These are phyloP conservation scores for Noccaea caerulescens DNA, from an alignment of 345 rosid species.

Conservation along the genomic window DNA sequence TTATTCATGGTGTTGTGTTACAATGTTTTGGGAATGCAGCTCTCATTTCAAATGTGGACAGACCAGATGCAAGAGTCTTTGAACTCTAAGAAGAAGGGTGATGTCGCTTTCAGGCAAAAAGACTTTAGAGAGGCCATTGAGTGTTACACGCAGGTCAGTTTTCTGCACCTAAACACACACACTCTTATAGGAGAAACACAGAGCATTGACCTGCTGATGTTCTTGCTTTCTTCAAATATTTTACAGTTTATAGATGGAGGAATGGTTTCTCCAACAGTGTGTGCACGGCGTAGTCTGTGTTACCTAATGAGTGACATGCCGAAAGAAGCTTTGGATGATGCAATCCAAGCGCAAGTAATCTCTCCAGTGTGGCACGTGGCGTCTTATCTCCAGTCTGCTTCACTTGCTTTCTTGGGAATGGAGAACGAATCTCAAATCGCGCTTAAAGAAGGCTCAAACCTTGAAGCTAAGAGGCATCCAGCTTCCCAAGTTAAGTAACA, in stretches of 20 bases:
- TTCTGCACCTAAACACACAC: conserved; percentile 5
- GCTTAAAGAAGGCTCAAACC: conserved; percentile 73
- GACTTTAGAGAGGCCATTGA: conserved; percentile 75
- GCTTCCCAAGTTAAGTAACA: conserved; percentile 33
- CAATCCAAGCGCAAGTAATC: conserved; percentile 76
- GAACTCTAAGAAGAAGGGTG: conserved; percentile 89
- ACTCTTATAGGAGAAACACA: not conserved
- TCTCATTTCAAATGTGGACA: conserved; percentile 93
- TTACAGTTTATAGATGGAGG: conserved; percentile 83
- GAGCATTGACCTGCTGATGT: conserved; percentile 12
- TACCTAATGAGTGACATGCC: conserved; percentile 79
- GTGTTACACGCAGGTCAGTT: conserved; percentile 73
- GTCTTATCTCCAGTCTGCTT: conserved; percentile 76
- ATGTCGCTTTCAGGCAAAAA: conserved; percentile 79
- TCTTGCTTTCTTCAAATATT: not conserved
- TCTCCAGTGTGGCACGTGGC: conserved; percentile 91
- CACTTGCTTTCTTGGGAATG: conserved; percentile 68
- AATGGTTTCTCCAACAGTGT: conserved; percentile 83
- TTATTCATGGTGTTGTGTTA: conserved; percentile 2
- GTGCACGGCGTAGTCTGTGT: conserved; percentile 84
- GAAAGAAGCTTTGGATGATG: conserved; percentile 76
- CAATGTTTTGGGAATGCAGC: conserved; percentile 56
- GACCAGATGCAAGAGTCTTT: conserved; percentile 92
- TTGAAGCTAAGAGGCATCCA: conserved; percentile 56
- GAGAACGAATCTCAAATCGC: conserved; percentile 84